Evolutionary conservation across 2,329 filamentous ascomycete genomes (phyloP), one percentile per base, ranked within the genome.

Genomic region (Phialemoniopsis sp.): DNA sequence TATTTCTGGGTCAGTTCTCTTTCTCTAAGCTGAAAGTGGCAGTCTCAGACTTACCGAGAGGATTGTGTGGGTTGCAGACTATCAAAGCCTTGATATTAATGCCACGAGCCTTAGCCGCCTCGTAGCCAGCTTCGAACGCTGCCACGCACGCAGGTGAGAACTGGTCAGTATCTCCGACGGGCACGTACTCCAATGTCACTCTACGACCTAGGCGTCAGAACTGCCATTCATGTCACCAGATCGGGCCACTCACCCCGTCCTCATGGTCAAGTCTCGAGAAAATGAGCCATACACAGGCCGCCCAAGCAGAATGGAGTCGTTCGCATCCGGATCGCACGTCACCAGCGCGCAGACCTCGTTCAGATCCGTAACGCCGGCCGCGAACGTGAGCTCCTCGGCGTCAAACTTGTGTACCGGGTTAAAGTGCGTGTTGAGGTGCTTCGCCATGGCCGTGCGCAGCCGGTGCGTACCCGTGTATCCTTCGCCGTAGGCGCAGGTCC

Each of bases 241-340:
- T n/a, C n/a, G n/a, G n/a, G 19, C 52, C 46, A 32, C 49, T 33
- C 42, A 53, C 50, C 50, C 49, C n/a, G 50, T 53, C 39, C 50
- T 42, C 38, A 47, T 41, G 3, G 30, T 37, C 13, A 53, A 38
- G 29, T 52, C 50, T n/a, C 29, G 39, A 5, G 43, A 38, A 36
- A 53, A 52, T 13, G 44, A 18, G 15, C 50, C 49, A 17, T 53
- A 53, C 12, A 49, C 32, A 17, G 48, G 49, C 5, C 34, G 30
- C 13, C 48, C 48, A 12, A 53, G 39, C 18, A 53, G 19, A 34
- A 53, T 36, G 10, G 41, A 17, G 21, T 51, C 38, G 4, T 39
- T 34, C 13, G 32, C 32, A 19, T 34, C 39, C 1, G 50, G 46
- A 30, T 52, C 36, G n/a, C 50, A 52, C 10, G 48, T 49, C 21